Evolutionary conservation across 202 grass and related monocot genomes (phyloP).

Genomic region (Thinopyrum obtusiflorum): DNA sequence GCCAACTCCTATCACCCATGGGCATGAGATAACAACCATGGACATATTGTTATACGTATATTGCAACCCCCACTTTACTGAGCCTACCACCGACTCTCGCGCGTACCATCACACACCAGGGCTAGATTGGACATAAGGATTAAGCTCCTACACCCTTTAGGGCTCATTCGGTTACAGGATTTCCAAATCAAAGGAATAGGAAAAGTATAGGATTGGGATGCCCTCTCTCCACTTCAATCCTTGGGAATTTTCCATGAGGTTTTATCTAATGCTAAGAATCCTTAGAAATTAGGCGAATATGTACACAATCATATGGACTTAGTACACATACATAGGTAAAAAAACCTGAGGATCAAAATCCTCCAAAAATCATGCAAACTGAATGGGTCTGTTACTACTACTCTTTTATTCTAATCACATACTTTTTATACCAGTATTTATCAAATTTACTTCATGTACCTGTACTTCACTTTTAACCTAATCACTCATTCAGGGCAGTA

Average conservation of each 20-base stretch:
- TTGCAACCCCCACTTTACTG: not conserved
- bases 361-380: not conserved
- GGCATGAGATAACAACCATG: not conserved
- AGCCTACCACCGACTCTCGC: not conserved
- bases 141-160: not conserved
- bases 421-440: not conserved
- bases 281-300: not conserved
- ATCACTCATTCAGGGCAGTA: constrained; percentile 61
- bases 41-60: not conserved
- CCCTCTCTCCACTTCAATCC: not conserved
- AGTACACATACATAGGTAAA: not conserved
- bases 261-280: not conserved
- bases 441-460: not conserved
- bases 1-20: not conserved
- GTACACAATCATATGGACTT: not conserved
- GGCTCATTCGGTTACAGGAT: not conserved
- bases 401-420: constrained; percentile 6
- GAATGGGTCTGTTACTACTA: not conserved
- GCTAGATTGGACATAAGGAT: not conserved
- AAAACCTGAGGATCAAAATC: not conserved
- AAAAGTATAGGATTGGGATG: not conserved
- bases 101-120: not conserved
- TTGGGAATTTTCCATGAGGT: not conserved
- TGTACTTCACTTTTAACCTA: constrained; percentile 1
- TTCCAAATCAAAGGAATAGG: not conserved